Evolutionary conservation across 306 rosid genomes (phyloP), one percentile per base, ranked within the genome.

Genomic region (Gastrolobium bilobum): DNA sequence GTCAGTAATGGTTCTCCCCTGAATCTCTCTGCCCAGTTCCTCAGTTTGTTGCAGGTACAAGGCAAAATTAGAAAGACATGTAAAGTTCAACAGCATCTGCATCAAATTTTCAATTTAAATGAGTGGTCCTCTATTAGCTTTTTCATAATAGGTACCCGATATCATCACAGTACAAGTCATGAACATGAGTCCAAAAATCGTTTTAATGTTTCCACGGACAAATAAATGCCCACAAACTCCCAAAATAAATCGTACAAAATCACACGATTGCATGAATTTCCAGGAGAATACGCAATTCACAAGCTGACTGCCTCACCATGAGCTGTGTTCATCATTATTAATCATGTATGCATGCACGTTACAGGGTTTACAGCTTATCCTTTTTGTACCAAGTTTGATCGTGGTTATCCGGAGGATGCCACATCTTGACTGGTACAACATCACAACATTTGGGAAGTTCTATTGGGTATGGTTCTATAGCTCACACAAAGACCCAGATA

Each of bases 111-210:
- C 79, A 85, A 65, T 79, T 85, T 40, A 62, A 65, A 30, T 61
- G 78, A 71, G 90, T 82, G 88, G 90, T 87, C 91, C 92, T 84
- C 30, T 42, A 2, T 15, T 47, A 40, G 58, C 74, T 73, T 79
- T 79, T 67, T 10, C 26, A 33, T 67, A 56, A 14, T 68, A 56
- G 64, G 78, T 14, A 71, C 47, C 50, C 53, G 2, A 39, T 48
- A 80, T 67, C 48, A 58, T 40, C 70, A 82, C 82, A 63, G 57
- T 7, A 46, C 38, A 48, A 72, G 61, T 56, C 65, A 60, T 51
- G 38, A 62, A 62, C 68, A 79, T 59, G 78, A 44, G 83, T 66
- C 76, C 88, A 76, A 68, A 81, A 77, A 5, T 33, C 69, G 33
- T 66, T 71, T 85, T 39, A 58, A 68, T 78, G 82, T 67, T 82